Percentiles rank a stretch among this genome's conserved stretches.
Evolutionary conservation across 2,329 filamentous ascomycete genomes (phyloP).

Genomic region (Trichophyton schoenleinii): DNA sequence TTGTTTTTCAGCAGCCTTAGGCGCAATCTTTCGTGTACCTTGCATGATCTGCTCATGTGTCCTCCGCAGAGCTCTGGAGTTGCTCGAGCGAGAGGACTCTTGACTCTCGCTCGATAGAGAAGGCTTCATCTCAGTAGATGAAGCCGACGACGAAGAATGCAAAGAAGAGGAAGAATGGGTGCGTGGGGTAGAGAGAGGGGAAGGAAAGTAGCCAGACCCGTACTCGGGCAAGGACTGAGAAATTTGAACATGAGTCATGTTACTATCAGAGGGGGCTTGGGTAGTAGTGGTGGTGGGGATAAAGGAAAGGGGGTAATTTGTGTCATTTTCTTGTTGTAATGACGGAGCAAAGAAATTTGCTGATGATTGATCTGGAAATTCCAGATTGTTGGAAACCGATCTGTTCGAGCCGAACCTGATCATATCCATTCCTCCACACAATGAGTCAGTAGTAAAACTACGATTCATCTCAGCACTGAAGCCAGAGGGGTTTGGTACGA

Average conservation of each 20-base stretch:
- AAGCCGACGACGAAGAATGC: constrained; percentile 22
- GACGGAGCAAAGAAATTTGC: constrained; percentile 20
- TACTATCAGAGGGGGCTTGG: constrained; percentile 15
- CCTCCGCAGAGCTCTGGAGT: constrained; percentile 35
- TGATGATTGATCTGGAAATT: constrained; percentile 17
- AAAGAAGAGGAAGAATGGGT: constrained; percentile 22
- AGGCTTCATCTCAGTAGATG: constrained; percentile 40
- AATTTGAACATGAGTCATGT: constrained; percentile 22
- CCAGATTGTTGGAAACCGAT: constrained; percentile 19
- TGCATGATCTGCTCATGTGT: constrained; percentile 39
- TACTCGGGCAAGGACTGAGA: constrained; percentile 21
- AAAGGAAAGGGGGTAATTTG: constrained; percentile 18
- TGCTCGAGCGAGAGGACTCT: constrained; percentile 31
- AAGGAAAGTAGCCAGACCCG: constrained; percentile 23
- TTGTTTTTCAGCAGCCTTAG: constrained; percentile 30
- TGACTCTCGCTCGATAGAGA: constrained; percentile 38
- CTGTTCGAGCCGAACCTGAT: constrained; percentile 33
- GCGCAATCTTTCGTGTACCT: constrained; percentile 38
- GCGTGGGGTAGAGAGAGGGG: constrained; percentile 18
- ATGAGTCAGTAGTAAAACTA: constrained; percentile 34
- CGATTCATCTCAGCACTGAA: constrained; percentile 32
- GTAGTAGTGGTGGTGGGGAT: constrained; percentile 18
- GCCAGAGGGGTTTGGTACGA: background rate
- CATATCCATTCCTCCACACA: constrained; percentile 33
- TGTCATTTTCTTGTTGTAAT: constrained; percentile 19